A percentile compares a stretch with the other conserved stretches of the same genome.
phyloP scores from a whole-genome alignment of 2,329 filamentous ascomycete species.

The Apiospora hydei region DNA sequence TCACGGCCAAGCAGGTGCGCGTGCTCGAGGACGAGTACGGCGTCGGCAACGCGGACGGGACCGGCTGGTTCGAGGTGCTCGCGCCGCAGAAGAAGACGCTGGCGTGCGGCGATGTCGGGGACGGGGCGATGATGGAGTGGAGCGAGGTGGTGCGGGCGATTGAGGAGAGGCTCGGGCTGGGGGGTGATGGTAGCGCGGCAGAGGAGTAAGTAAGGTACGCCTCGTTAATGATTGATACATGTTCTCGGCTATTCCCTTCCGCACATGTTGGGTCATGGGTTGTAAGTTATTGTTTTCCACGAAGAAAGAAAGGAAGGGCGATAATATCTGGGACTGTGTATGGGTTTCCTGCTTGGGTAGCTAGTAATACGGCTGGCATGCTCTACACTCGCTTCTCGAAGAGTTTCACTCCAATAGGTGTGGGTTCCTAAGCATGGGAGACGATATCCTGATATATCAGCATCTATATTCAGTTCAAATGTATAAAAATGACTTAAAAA shows the following conservation, averaged over 20 bases:
- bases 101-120: slow-evolving; percentile 85
- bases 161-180: slow-evolving; percentile 56
- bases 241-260: not conserved
- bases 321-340: not conserved
- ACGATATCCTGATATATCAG: not conserved
- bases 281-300: not conserved
- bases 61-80: slow-evolving; percentile 73
- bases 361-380: not conserved
- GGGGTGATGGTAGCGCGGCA: not conserved
- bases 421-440: too few relatives aligned
- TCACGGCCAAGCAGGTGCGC: slow-evolving; percentile 76
- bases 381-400: not conserved
- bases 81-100: slow-evolving; percentile 77
- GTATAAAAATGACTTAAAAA: not conserved
- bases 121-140: slow-evolving; percentile 86
- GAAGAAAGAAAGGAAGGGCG: too few relatives aligned
- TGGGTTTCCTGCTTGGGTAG: not conserved
- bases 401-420: not conserved
- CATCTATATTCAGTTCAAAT: not conserved
- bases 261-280: not conserved
- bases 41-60: slow-evolving; percentile 39
- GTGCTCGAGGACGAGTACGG: slow-evolving; percentile 81
- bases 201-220: not conserved
- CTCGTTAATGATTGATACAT: not conserved
- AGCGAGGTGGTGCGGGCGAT: slow-evolving; percentile 73